phyloP scores from a whole-genome alignment of 306 rosid genomes.

The Cyamopsis tetragonoloba region DNA sequence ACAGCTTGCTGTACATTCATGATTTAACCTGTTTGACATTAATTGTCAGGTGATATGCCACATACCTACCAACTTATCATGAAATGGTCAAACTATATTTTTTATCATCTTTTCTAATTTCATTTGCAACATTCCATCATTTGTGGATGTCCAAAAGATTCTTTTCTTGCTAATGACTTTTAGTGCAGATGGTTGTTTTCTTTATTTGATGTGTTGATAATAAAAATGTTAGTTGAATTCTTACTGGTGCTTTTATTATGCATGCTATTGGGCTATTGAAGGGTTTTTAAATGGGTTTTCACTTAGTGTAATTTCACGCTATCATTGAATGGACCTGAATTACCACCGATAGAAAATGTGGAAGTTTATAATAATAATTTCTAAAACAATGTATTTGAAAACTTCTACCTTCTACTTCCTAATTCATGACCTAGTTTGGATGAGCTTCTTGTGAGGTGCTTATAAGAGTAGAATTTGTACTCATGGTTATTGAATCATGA shows the following conservation, averaged over 20 bases:
- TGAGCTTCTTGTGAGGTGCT: too few relatives aligned
- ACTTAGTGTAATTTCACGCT: neutral
- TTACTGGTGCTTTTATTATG: slow-evolving; percentile 1
- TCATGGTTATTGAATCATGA: too few relatives aligned
- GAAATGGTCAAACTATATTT: neutral
- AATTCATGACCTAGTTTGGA: too few relatives aligned
- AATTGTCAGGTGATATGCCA: neutral
- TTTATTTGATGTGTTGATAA: neutral
- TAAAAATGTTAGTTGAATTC: neutral
- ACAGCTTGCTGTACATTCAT: slow-evolving; percentile 8
- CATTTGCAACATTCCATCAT: slow-evolving; percentile 14
- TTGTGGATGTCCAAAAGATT: neutral
- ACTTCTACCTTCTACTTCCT: neutral
- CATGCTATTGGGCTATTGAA: neutral
- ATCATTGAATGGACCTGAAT: slow-evolving; percentile 16
- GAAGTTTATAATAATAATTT: neutral
- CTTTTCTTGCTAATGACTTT: neutral
- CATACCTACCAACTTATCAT: slow-evolving; percentile 7
- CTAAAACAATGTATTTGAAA: neutral
- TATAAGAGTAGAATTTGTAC: too few relatives aligned
- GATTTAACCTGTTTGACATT: neutral
- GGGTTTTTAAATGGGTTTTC: slow-evolving; percentile 1
- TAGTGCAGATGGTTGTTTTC: neutral
- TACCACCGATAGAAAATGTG: neutral
- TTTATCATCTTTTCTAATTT: neutral